Base-by-base conservation (phyloP, 768 basidiomycete genomes). In the Xerocomus brunneocitrinus region DNA sequence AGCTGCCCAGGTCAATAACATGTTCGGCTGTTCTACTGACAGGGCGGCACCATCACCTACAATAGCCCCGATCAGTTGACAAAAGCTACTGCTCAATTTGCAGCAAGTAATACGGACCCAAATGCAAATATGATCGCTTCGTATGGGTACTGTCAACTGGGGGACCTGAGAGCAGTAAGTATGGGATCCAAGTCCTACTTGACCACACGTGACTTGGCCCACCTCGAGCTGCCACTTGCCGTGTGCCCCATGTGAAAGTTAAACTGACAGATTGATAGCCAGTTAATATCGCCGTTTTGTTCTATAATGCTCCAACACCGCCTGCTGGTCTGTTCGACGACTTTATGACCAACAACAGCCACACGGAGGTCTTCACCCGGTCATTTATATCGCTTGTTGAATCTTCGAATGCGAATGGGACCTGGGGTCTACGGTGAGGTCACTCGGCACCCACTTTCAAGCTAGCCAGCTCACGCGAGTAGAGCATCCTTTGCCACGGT, bases 281-380 rank as follows among this genome's bases (percentile, higher is more conserved):
- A 39, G 34, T 59, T 31, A 53, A 55, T 46, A 62, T 65, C 52
- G 64, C 68, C 8, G 49, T 80, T 3, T 48, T 86, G 24, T 87
- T 86, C 66, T 85, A 87, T 58, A 79, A 86, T 58, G 78, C 58
- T 0, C 82, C 67, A 38, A 49, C 54, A 14, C 59, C 61, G 24
- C 68, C 64, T 30, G 30, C 51, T 10, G 63, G 65, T 25, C 46
- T 61, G 4, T 71, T 69, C 34, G 65, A 71, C 13, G 52, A 35
- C 8, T 69, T 83, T 13, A 13, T 67, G 54, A 61, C 57, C 5
- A 39, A 55, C 38, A 42, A 42, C 25, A 52, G 46, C 22, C 8
- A 60, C 27, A 44, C 48, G 3, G 40, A 46, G 4, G 56, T 64
- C 24, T 58, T 59, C 39, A 55, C 63, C 25, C 60, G 63, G 16